Evolutionary conservation across 805 yeast species (phyloP).

Genomic region (Candida maltosa): DNA sequence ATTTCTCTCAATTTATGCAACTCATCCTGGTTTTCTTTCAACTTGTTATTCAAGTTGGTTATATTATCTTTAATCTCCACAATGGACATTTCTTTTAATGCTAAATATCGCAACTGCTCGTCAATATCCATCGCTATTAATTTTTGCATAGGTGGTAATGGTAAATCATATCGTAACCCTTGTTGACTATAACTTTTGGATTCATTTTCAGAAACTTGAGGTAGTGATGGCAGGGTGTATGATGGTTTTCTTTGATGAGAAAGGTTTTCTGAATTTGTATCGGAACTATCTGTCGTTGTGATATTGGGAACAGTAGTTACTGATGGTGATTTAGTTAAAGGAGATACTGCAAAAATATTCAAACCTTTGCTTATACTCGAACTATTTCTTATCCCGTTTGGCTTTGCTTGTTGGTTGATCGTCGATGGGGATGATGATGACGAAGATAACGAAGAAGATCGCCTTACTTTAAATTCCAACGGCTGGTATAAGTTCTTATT

Average conservation of each 20-base stretch:
- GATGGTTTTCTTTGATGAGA: constrained; percentile 3
- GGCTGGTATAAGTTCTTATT: too few relatives aligned
- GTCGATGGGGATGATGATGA: background rate
- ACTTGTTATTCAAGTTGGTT: constrained; percentile 36
- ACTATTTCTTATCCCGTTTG: background rate
- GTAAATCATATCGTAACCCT: constrained; percentile 24
- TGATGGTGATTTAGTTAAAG: constrained; percentile 10
- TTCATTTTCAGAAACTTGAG: constrained; percentile 1
- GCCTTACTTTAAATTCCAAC: constrained; percentile 1
- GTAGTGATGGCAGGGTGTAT: constrained; percentile 2
- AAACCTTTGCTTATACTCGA: constrained; percentile 23
- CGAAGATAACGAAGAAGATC: constrained; percentile 4
- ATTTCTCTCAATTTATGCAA: constrained; percentile 47
- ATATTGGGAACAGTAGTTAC: background rate
- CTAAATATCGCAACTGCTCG: constrained; percentile 56
- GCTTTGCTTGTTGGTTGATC: background rate
- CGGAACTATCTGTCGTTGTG: background rate
- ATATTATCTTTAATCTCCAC: constrained; percentile 61
- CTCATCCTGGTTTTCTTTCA: constrained; percentile 44
- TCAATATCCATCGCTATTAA: constrained; percentile 39
- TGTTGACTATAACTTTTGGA: background rate
- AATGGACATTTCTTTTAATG: constrained; percentile 65
- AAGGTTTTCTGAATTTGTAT: constrained; percentile 2
- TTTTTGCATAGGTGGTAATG: constrained; percentile 29
- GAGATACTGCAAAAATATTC: constrained; percentile 29